phyloP scores from a whole-genome alignment of 2,329 filamentous ascomycete species.

The Lizonia empirigonia region DNA sequence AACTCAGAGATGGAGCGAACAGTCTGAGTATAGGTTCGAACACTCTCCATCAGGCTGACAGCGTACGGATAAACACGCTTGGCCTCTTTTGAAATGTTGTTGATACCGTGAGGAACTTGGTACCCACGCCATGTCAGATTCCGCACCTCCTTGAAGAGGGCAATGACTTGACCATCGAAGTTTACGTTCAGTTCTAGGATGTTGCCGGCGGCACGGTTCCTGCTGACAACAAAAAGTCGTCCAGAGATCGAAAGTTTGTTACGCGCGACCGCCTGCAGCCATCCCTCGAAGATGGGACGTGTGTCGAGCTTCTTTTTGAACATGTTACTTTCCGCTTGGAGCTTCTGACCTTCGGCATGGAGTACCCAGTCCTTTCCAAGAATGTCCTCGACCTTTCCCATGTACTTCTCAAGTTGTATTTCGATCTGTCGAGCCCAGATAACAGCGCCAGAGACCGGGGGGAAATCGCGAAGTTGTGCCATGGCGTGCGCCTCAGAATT shows the following conservation, averaged over 20 bases:
- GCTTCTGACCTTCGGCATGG: slow-evolving; percentile 91
- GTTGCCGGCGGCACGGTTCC: slow-evolving; percentile 89
- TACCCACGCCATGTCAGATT: slow-evolving; percentile 96
- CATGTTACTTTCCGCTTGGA: slow-evolving; percentile 86
- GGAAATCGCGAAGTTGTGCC: slow-evolving; percentile 94
- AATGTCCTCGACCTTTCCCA: slow-evolving; percentile 99
- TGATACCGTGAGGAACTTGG: slow-evolving; percentile 90
- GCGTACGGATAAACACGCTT: slow-evolving; percentile 98
- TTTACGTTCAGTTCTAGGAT: slow-evolving; percentile 88
- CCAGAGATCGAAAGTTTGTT: slow-evolving; percentile 91
- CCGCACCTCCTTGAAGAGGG: slow-evolving; percentile 96
- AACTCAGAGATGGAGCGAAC: slow-evolving; percentile 82
- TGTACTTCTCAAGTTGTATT: slow-evolving; percentile 91
- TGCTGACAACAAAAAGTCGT: slow-evolving; percentile 85
- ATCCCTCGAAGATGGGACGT: slow-evolving; percentile 90
- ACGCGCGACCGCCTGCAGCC: slow-evolving; percentile 87
- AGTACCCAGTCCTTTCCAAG: slow-evolving; percentile 93
- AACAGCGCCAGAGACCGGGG: slow-evolving; percentile 94
- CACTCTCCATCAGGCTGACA: slow-evolving; percentile 97
- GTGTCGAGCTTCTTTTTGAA: slow-evolving; percentile 98
- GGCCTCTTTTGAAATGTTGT: slow-evolving; percentile 97
- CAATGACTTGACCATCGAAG: slow-evolving; percentile 96
- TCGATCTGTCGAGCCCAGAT: slow-evolving; percentile 98
- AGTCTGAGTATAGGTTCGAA: slow-evolving; percentile 90
- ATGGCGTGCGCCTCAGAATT: slow-evolving; percentile 98